Evolutionary conservation across 768 basidiomycete genomes (phyloP).

Genomic region (Imleria badia): DNA sequence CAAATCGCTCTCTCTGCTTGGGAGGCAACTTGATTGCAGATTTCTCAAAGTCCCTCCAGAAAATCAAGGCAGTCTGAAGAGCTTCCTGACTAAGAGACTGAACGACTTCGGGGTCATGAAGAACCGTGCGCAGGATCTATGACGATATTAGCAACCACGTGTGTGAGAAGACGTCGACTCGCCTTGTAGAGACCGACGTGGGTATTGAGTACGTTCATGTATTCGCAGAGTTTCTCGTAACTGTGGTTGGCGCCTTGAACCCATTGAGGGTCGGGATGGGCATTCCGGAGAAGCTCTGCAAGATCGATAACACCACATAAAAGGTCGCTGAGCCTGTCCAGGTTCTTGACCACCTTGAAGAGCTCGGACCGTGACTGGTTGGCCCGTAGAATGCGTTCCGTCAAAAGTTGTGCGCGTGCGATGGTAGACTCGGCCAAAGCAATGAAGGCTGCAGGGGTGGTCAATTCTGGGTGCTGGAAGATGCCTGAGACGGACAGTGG

Average conservation of each 20-base stretch:
- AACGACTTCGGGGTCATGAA: conserved; percentile 66
- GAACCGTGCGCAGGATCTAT: conserved; percentile 69
- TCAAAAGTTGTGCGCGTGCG: conserved; percentile 75
- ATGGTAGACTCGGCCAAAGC: conserved; percentile 78
- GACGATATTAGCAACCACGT: conserved; percentile 19
- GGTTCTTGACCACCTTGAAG: conserved; percentile 87
- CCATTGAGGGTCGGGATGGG: conserved; percentile 88
- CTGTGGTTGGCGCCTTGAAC: conserved; percentile 79
- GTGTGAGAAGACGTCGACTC: conserved; percentile 33
- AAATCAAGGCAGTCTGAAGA: conserved; percentile 86
- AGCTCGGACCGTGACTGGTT: conserved; percentile 73
- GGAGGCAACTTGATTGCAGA: conserved; percentile 91
- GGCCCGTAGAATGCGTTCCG: conserved; percentile 77
- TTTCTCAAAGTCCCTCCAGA: conserved; percentile 96
- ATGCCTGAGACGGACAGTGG: conserved; percentile 68
- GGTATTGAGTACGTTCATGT: conserved; percentile 97
- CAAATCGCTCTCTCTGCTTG: conserved; percentile 74
- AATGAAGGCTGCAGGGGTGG: conserved; percentile 65
- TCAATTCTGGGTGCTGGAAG: conserved; percentile 77
- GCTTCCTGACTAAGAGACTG: conserved; percentile 70
- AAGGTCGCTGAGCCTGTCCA: conserved; percentile 95
- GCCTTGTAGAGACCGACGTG: conserved; percentile 89
- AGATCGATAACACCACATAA: conserved; percentile 96
- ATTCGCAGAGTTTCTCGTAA: conserved; percentile 91
- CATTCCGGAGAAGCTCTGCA: conserved; percentile 89